Evolutionary conservation across 257 asterid genomes (phyloP).

Genomic region (Craterostigma plantagineum): DNA sequence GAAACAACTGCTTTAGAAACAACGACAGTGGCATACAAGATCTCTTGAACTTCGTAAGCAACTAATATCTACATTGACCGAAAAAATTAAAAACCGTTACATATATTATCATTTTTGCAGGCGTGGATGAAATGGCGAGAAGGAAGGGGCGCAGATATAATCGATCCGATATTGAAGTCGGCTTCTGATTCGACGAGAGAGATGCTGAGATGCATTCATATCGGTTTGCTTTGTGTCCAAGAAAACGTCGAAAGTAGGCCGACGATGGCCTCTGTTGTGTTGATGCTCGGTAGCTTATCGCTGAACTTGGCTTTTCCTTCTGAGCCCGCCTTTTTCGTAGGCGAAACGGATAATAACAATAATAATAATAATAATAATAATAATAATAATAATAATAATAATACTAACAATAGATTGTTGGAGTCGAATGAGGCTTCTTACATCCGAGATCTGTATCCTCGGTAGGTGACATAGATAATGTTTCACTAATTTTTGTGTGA

Average conservation of each 20-base stretch:
- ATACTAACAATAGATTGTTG: no score
- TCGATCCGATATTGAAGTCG: constrained; percentile 4
- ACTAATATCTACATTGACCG: not conserved
- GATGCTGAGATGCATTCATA: constrained; percentile 11
- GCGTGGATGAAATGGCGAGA: constrained; percentile 9
- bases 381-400: no score
- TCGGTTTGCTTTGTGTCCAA: constrained; percentile 11
- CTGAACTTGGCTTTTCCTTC: constrained; percentile 6
- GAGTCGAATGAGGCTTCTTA: no score
- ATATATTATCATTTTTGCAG: not conserved
- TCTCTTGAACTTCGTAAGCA: constrained; percentile 21
- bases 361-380: no score
- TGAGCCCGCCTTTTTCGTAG: constrained; percentile 4
- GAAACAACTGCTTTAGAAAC: constrained; percentile 3
- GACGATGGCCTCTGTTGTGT: constrained; percentile 8
- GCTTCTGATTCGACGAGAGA: constrained; percentile 1
- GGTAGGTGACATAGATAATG: not conserved
- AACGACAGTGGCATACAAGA: constrained; percentile 10
- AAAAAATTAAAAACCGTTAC: not conserved
- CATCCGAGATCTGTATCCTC: no score
- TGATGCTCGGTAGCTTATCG: constrained; percentile 9
- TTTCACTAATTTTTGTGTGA: constrained; percentile 5
- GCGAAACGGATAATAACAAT: no score
- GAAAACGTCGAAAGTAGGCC: constrained; percentile 6
- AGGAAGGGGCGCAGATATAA: not conserved